phyloP scores from a whole-genome alignment of 1,139 yeast genomes.

The Lodderomyces margitis region DNA sequence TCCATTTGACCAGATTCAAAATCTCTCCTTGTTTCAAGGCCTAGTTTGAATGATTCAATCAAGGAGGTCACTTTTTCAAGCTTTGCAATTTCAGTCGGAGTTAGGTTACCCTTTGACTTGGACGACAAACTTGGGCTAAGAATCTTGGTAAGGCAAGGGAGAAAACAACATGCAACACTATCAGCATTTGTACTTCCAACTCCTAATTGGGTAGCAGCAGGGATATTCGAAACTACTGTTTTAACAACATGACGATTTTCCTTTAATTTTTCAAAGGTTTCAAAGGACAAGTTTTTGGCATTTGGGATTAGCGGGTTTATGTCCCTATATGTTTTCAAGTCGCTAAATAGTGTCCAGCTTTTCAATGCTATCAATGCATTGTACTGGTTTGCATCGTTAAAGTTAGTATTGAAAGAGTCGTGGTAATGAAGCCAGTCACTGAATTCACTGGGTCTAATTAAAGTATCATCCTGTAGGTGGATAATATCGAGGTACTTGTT shows the following conservation, averaged over 20 bases:
- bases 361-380: conserved; percentile 59
- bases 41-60: conserved; percentile 27
- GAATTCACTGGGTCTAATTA: conserved; percentile 58
- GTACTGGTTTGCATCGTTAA: conserved; percentile 51
- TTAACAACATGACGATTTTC: conserved; percentile 29
- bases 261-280: conserved; percentile 31
- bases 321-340: conserved; percentile 26
- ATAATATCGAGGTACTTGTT: conserved; percentile 53
- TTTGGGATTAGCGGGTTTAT: conserved; percentile 37
- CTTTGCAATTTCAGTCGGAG: conserved; percentile 23
- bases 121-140: conserved; percentile 41
- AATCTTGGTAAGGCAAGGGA: conserved; percentile 50
- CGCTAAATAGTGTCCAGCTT: conserved; percentile 66
- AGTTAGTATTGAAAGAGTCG: conserved; percentile 43
- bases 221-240: conserved; percentile 26
- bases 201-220: conserved; percentile 25
- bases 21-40: conserved; percentile 35
- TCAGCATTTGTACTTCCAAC: conserved; percentile 30
- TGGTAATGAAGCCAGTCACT: conserved; percentile 79
- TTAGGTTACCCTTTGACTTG: conserved; percentile 26
- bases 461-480: conserved; percentile 61
- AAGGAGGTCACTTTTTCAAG: conserved; percentile 31
- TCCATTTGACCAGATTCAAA: conserved; percentile 29
- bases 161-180: conserved; percentile 25
- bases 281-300: conserved; percentile 46